Conservation (phyloP, 1,284 basidiomycete species). For the Ganoderma leucocontextum region DNA sequence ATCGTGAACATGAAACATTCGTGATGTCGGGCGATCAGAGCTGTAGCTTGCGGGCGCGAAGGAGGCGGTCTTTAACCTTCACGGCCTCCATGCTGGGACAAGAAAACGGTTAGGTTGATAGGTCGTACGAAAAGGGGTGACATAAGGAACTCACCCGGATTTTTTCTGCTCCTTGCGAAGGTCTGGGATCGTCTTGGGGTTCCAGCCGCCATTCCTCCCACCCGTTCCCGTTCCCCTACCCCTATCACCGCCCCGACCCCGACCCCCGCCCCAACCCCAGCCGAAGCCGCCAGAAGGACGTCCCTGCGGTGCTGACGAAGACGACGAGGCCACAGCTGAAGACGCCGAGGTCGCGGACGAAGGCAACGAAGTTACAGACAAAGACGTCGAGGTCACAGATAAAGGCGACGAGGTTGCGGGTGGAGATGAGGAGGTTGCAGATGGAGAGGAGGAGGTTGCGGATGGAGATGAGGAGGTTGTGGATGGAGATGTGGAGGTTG, state of each 20-base stretch:
- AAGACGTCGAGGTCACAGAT: background rate
- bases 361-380: background rate
- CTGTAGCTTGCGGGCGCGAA: slow-evolving; percentile 8
- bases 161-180: background rate
- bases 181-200: background rate
- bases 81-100: background rate
- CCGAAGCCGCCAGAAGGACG: background rate
- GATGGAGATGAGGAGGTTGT: background rate
- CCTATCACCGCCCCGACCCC: background rate
- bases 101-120: background rate
- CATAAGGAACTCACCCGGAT: background rate
- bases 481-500: background rate
- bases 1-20: background rate
- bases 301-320: background rate
- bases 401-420: background rate
- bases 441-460: background rate
- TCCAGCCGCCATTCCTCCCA: background rate
- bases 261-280: background rate
- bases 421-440: slow-evolving; percentile 5
- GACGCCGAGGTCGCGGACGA: background rate
- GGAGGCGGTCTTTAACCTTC: background rate
- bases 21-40: background rate
- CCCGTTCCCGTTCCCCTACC: background rate
- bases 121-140: no score
- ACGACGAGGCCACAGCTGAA: background rate